A percentile compares a stretch with the other conserved stretches of the same genome.
These are phyloP conservation scores for Lactarius tabidus DNA, from an alignment of 768 basidiomycete genomes.

Conservation along the genomic window DNA sequence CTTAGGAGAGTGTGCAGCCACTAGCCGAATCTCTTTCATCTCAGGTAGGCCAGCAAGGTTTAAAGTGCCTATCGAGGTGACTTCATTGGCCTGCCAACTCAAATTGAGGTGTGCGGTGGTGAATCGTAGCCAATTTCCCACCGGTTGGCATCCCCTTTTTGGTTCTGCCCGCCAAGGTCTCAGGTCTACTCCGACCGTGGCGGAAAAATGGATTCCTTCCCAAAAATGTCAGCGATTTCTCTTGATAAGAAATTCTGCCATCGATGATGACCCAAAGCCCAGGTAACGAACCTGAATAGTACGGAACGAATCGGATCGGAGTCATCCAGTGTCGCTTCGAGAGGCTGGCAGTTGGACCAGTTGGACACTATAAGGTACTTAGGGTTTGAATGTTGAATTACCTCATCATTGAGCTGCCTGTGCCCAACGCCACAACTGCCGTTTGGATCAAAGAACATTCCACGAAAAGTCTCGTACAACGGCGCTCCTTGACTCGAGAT, in stretches of 20 bases:
- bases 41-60: background rate
- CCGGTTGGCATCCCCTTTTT: background rate
- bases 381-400: background rate
- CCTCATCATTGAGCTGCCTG: background rate
- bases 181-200: background rate
- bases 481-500: background rate
- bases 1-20: background rate
- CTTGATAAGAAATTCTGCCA: background rate
- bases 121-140: background rate
- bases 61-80: conserved; percentile 1
- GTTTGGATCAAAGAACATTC: background rate
- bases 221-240: background rate
- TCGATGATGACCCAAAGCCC: background rate
- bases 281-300: background rate
- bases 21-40: background rate
- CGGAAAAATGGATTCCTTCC: background rate
- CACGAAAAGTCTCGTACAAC: background rate
- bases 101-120: background rate
- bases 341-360: too few relatives aligned
- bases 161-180: background rate
- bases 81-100: conserved; percentile 5
- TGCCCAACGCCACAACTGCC: too few relatives aligned
- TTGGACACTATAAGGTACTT: background rate
- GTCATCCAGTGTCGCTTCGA: too few relatives aligned
- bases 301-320: background rate